Base-by-base conservation (phyloP, 768 basidiomycete species). In the Punctularia strigosozonata region DNA sequence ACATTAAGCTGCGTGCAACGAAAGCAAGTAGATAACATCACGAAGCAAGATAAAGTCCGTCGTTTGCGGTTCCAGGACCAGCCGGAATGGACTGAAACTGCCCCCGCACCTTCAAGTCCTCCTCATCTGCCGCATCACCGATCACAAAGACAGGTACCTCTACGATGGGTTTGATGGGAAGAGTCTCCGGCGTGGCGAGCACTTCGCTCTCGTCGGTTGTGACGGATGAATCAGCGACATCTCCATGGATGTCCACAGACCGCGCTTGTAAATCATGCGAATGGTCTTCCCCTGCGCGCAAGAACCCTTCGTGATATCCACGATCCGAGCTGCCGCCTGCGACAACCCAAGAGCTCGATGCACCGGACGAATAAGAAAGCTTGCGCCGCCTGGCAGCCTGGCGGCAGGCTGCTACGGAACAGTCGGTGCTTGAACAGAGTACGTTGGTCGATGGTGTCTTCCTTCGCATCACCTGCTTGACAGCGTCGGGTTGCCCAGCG, bases 81-180 rank as follows among this genome's bases (percentile, higher is more conserved):
- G n/a, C n/a, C n/a, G n/a, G n/a, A n/a, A n/a, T n/a, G n/a, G n/a
- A n/a, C n/a, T n/a, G n/a, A n/a, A n/a, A n/a, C n/a, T n/a, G n/a
- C n/a, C n/a, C n/a, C n/a, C n/a, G n/a, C n/a, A n/a, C n/a, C n/a
- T 53, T 60, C 19, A 66, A 51, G 34, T 53, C 58, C 39, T 62
- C 54, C 26, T 57, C 66, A 31, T 61, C 62, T 12, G 58, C 46
- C 7, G 69, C 55, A 34, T 68, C 69, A 26, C 65, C 64, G 39
- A 69, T 59, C 24, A 64, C 65, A 32, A 65, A 52, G 25, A 56
- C 53, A 25, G 64, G 65, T 19, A 34, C 33, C 33, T 34, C 41
- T 4, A 43, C 20, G 3, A 25, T 22, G 2, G 40, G 31, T 15
- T 46, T 30, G 26, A 41, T 43, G 3, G 49, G 31, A 31, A 32